Conservation (phyloP, 495 filamentous ascomycete species). For the Achaetomiella virescens region DNA sequence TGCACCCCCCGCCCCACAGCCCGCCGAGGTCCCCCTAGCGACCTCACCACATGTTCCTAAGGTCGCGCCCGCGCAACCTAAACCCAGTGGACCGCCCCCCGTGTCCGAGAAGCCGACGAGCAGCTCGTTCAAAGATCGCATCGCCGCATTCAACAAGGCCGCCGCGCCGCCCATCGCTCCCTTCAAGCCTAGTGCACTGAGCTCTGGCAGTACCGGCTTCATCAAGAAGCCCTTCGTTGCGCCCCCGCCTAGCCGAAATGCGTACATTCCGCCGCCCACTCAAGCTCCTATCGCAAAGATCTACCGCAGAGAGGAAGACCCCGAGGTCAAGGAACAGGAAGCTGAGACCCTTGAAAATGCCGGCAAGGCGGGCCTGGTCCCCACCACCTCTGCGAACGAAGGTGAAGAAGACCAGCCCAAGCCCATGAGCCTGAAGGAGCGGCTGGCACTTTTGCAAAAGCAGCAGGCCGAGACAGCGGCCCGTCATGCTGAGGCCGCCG, state of each 20-base stretch:
- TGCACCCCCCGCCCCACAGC: slow-evolving; percentile 23
- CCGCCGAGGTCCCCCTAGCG: slow-evolving; percentile 18
- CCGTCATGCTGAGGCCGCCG: slow-evolving; percentile 68
- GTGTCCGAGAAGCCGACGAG: slow-evolving; percentile 69
- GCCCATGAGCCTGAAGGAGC: slow-evolving; percentile 85
- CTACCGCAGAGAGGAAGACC: slow-evolving; percentile 85
- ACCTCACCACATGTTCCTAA: slow-evolving; percentile 40
- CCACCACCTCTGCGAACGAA: slow-evolving; percentile 28
- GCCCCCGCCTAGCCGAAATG: slow-evolving; percentile 87
- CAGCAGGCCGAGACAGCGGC: slow-evolving; percentile 84
- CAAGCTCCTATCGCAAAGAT: slow-evolving; percentile 61
- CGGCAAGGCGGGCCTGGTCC: slow-evolving; percentile 53
- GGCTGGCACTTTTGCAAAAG: slow-evolving; percentile 88
- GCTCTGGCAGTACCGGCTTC: slow-evolving; percentile 58
- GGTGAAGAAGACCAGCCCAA: slow-evolving; percentile 69
- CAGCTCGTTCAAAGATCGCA: slow-evolving; percentile 85
- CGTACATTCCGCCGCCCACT: slow-evolving; percentile 71
- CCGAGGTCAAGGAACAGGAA: slow-evolving; percentile 66
- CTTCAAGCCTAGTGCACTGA: slow-evolving; percentile 67
- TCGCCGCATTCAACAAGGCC: slow-evolving; percentile 92
- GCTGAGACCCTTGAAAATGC: slow-evolving; percentile 49
- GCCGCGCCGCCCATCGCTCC: slow-evolving; percentile 79
- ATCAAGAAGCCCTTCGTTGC: slow-evolving; percentile 99
- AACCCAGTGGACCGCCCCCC: slow-evolving; percentile 51
- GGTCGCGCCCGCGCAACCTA: slow-evolving; percentile 38